phyloP scores from a whole-genome alignment of 2,329 filamentous ascomycete species.

The Ophiocordyceps unilateralis region DNA sequence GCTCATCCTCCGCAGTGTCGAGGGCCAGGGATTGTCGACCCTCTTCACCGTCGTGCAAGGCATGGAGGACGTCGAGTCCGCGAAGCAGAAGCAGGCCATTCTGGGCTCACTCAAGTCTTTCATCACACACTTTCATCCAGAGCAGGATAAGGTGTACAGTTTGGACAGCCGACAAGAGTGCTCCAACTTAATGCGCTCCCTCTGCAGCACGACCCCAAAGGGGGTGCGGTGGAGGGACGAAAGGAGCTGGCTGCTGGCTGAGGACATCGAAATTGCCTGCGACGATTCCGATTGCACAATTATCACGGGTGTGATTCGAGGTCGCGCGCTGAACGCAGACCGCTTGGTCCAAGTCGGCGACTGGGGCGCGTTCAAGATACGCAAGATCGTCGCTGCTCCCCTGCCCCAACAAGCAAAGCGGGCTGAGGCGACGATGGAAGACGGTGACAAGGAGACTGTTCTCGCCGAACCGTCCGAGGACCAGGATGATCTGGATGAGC shows the following conservation, averaged over 20 bases:
- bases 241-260: slow-evolving; percentile 85
- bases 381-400: slow-evolving; percentile 69
- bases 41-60: slow-evolving; percentile 73
- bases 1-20: slow-evolving; percentile 67
- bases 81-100: slow-evolving; percentile 62
- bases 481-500: slow-evolving; percentile 63
- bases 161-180: slow-evolving; percentile 82
- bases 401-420: slow-evolving; percentile 43
- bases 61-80: slow-evolving; percentile 59
- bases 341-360: slow-evolving; percentile 81
- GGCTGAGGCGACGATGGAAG: slow-evolving; percentile 49
- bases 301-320: slow-evolving; percentile 72
- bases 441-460: slow-evolving; percentile 32
- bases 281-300: slow-evolving; percentile 45
- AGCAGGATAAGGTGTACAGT: slow-evolving; percentile 79
- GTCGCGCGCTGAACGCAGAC: slow-evolving; percentile 75
- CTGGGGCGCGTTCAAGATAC: slow-evolving; percentile 86
- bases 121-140: slow-evolving; percentile 86
- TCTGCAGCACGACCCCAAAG: slow-evolving; percentile 86
- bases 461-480: slow-evolving; percentile 61
- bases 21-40: slow-evolving; percentile 88
- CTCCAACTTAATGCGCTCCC: slow-evolving; percentile 72
- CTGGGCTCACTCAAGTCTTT: slow-evolving; percentile 75
- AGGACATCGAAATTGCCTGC: slow-evolving; percentile 58
- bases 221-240: slow-evolving; percentile 93